These are phyloP conservation scores for Pyrenophora graminea DNA, from an alignment of 2,329 filamentous ascomycete species.

Conservation along the genomic window DNA sequence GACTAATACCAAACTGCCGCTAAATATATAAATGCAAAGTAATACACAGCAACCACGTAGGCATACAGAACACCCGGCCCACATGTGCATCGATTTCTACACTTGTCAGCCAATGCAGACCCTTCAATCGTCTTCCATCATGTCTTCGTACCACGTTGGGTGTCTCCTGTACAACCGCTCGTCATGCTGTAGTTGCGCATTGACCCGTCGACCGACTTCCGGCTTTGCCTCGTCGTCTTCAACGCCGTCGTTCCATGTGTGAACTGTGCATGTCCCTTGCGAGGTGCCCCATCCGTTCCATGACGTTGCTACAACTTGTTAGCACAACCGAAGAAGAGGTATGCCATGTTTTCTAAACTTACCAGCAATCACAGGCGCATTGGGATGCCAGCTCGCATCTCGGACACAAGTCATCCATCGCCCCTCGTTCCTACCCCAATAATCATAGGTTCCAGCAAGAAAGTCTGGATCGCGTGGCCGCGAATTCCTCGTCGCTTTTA, in stretches of 20 bases:
- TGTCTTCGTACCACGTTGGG: conserved; percentile 35
- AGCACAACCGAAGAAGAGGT: conserved; percentile 10
- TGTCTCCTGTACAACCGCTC: conserved; percentile 40
- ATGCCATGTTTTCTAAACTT: conserved; percentile 32
- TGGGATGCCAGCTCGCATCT: conserved; percentile 90
- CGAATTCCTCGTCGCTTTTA: conserved; percentile 67
- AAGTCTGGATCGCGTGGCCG: conserved; percentile 60
- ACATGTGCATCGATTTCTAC: conserved; percentile 7
- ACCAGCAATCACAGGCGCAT: conserved; percentile 76
- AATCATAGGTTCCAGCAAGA: conserved; percentile 61
- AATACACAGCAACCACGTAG: not conserved
- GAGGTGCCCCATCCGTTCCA: conserved; percentile 79
- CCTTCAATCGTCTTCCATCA: conserved; percentile 33
- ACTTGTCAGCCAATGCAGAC: conserved; percentile 1
- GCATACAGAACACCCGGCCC: not conserved
- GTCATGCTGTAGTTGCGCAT: conserved; percentile 44
- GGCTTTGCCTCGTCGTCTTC: conserved; percentile 63
- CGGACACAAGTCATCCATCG: conserved; percentile 79
- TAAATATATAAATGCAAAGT: conserved; percentile 5
- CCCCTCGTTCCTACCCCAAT: conserved; percentile 58
- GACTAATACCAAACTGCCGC: not conserved
- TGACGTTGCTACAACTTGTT: conserved; percentile 66
- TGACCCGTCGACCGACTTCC: conserved; percentile 41
- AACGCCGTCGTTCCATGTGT: conserved; percentile 73
- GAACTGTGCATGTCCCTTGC: conserved; percentile 75